Percentiles rank a stretch among this genome's conserved stretches.
Evolutionary conservation across 2,329 filamentous ascomycete species (phyloP).

Genomic region (Fusarium sarcochroum): DNA sequence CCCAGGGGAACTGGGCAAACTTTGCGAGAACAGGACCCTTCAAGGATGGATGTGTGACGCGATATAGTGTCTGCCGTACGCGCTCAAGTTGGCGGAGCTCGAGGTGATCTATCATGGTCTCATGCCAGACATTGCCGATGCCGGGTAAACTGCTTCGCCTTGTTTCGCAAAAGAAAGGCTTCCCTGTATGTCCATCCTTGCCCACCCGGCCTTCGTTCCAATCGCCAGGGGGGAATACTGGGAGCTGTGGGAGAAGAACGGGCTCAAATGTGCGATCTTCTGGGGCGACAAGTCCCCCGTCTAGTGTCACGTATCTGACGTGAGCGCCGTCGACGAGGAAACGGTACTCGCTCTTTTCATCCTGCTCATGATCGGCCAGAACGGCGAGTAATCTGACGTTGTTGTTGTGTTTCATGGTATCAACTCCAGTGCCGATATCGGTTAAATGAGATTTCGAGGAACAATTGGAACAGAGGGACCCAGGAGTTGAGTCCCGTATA

Average conservation of each 20-base stretch:
- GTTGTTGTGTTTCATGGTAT: slow-evolving; percentile 36
- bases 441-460: not conserved
- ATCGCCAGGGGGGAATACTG: slow-evolving; percentile 55
- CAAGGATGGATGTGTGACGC: slow-evolving; percentile 46
- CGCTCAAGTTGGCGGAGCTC: slow-evolving; percentile 47
- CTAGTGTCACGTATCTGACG: slow-evolving; percentile 59
- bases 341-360: slow-evolving; percentile 54
- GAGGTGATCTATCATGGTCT: slow-evolving; percentile 52
- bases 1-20: slow-evolving; percentile 50
- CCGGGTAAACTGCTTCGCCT: slow-evolving; percentile 48
- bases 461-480: not conserved
- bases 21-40: slow-evolving; percentile 44
- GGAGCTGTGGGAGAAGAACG: slow-evolving; percentile 52
- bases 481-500: not conserved
- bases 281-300: slow-evolving; percentile 50
- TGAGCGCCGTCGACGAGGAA: slow-evolving; percentile 54
- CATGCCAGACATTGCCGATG: slow-evolving; percentile 55
- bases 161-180: slow-evolving; percentile 48
- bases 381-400: slow-evolving; percentile 47
- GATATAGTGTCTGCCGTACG: slow-evolving; percentile 49
- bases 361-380: slow-evolving; percentile 46
- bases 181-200: slow-evolving; percentile 42
- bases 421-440: not conserved
- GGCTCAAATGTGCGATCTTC: slow-evolving; percentile 54
- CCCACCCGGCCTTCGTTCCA: slow-evolving; percentile 58